These are phyloP conservation scores for Trametes elegans DNA, from an alignment of 768 basidiomycete genomes.

Conservation along the genomic window DNA sequence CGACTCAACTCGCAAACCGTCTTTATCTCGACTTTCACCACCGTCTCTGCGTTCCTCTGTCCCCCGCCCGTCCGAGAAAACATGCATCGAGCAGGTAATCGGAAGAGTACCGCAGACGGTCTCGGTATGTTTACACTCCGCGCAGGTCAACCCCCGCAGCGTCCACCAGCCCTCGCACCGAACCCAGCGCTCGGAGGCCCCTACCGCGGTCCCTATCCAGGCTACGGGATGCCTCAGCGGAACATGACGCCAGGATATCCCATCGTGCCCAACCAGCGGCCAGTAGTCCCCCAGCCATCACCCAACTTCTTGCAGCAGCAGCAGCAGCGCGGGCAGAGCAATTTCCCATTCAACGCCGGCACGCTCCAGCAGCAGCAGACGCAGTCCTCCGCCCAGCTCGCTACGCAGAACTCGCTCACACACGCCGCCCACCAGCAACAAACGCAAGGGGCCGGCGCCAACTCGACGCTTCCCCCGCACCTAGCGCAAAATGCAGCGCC, in stretches of 20 bases:
- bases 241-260: slow-evolving; percentile 55
- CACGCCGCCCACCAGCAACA: slow-evolving; percentile 39
- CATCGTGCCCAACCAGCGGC: slow-evolving; percentile 59
- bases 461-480: slow-evolving; percentile 54
- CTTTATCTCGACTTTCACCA: slow-evolving; percentile 12
- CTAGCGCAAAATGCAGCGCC: slow-evolving; percentile 48
- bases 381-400: slow-evolving; percentile 30
- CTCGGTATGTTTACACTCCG: slow-evolving; percentile 22
- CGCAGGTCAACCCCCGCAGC: slow-evolving; percentile 77
- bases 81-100: slow-evolving; percentile 39
- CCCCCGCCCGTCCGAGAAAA: slow-evolving; percentile 10
- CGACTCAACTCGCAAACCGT: slow-evolving; percentile 23
- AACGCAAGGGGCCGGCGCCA: slow-evolving; percentile 48
- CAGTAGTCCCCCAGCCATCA: slow-evolving; percentile 56
- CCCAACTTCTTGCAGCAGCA: slow-evolving; percentile 67
- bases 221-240: slow-evolving; percentile 62
- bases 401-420: slow-evolving; percentile 25
- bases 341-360: slow-evolving; percentile 64
- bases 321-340: slow-evolving; percentile 60
- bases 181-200: slow-evolving; percentile 61
- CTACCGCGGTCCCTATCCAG: slow-evolving; percentile 54
- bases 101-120: slow-evolving; percentile 15
- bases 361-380: slow-evolving; percentile 53
- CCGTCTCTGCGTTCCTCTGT: slow-evolving; percentile 6
- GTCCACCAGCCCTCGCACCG: slow-evolving; percentile 71